These are phyloP conservation scores for Botrytis tulipae DNA, from an alignment of 2,329 filamentous ascomycete genomes.

Conservation along the genomic window DNA sequence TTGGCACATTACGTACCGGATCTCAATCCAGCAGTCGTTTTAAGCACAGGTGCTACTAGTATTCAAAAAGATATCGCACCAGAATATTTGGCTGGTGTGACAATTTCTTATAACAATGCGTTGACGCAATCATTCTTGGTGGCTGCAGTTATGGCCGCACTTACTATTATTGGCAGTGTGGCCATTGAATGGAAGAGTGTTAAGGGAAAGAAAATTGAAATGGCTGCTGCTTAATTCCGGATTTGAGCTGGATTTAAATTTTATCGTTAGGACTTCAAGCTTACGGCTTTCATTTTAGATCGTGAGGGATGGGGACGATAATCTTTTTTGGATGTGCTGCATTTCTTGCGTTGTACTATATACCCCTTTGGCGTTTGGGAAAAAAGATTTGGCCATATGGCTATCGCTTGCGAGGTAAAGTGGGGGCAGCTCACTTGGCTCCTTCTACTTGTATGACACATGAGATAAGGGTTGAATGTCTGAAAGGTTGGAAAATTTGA, in stretches of 20 bases:
- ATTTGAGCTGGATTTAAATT: background rate
- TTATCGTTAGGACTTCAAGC: background rate
- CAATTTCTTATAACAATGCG: slow-evolving; percentile 57
- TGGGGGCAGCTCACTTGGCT: background rate
- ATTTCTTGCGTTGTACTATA: background rate
- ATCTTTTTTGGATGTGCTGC: background rate
- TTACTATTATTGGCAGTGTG: slow-evolving; percentile 12
- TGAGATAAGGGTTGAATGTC: background rate
- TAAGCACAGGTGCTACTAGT: slow-evolving; percentile 56
- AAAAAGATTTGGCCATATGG: background rate
- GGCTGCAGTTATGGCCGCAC: slow-evolving; percentile 27
- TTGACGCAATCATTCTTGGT: slow-evolving; percentile 56
- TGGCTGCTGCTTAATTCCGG: slow-evolving; percentile 29
- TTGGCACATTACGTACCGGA: slow-evolving; percentile 43
- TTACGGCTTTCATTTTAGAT: background rate
- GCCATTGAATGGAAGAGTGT: slow-evolving; percentile 45
- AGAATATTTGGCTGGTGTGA: slow-evolving; percentile 52
- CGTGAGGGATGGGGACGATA: background rate
- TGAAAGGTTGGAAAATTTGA: background rate
- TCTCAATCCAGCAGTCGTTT: slow-evolving; percentile 45
- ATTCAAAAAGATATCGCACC: slow-evolving; percentile 53
- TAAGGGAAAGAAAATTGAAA: slow-evolving; percentile 43
- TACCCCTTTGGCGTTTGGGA: slow-evolving; percentile 6
- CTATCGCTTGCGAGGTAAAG: background rate
- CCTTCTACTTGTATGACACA: background rate